A percentile compares a stretch with the other conserved stretches of the same genome.
phyloP scores from a whole-genome alignment of 192 early-diverging fungal genomes.

The Backusella sp. region DNA sequence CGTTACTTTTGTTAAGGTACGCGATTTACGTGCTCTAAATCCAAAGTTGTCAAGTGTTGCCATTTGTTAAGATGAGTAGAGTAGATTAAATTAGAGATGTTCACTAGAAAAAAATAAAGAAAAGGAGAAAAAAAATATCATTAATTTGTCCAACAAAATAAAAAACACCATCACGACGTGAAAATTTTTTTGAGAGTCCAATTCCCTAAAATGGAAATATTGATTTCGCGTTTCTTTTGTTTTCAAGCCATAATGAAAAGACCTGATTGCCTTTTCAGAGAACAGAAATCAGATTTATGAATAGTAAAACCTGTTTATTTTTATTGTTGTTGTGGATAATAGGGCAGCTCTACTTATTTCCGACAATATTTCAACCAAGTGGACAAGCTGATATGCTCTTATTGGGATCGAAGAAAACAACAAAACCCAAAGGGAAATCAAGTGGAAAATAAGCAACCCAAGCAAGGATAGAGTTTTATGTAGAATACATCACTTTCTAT shows the following conservation, averaged over 20 bases:
- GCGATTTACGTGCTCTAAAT: not conserved
- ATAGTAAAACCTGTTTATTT: not conserved
- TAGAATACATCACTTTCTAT: no score
- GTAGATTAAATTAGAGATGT: not conserved
- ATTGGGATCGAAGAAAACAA: no score
- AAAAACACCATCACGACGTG: not conserved
- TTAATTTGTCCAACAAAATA: not conserved
- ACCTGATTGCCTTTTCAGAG: not conserved
- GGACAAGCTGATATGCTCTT: no score
- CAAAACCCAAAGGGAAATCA: no score
- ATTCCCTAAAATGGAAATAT: not conserved
- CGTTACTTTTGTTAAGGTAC: not conserved
- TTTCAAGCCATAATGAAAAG: not conserved
- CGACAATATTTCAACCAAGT: not conserved
- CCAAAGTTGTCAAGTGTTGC: conserved; percentile 4
- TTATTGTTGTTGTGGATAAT: not conserved
- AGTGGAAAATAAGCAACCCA: no score
- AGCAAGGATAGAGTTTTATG: no score
- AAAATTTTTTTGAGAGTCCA: not conserved
- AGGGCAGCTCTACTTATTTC: not conserved
- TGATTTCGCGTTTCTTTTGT: not conserved
- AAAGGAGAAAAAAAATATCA: not conserved
- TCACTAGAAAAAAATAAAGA: not conserved
- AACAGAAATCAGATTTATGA: not conserved
- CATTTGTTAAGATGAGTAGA: not conserved